Conservation (phyloP, 805 yeast genomes). For the Candida glaebosa region DNA sequence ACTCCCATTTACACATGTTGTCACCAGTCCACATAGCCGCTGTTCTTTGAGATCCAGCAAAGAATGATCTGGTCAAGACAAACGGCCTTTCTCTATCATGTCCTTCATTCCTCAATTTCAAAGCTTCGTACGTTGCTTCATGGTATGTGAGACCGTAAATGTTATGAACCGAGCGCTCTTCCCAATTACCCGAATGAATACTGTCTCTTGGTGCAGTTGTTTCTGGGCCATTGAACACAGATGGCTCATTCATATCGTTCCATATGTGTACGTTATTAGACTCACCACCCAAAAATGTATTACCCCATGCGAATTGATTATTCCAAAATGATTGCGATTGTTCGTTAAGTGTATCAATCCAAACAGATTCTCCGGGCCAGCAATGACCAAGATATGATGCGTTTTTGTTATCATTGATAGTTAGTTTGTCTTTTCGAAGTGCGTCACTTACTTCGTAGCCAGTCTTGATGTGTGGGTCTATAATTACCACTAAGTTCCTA, state of each 20-base stretch:
- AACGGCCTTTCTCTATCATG: slow-evolving; percentile 67
- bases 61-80: slow-evolving; percentile 80
- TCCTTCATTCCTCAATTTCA: slow-evolving; percentile 47
- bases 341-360: slow-evolving; percentile 86
- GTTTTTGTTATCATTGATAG: slow-evolving; percentile 46
- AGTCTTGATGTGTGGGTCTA: slow-evolving; percentile 87
- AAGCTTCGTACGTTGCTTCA: slow-evolving; percentile 71
- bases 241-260: slow-evolving; percentile 99
- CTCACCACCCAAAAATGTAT: slow-evolving; percentile 38
- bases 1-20: slow-evolving; percentile 90
- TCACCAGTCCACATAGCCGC: slow-evolving; percentile 99
- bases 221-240: slow-evolving; percentile 93
- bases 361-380: slow-evolving; percentile 96
- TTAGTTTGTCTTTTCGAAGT: slow-evolving; percentile 40
- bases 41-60: slow-evolving; percentile 86
- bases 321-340: slow-evolving; percentile 60
- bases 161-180: slow-evolving; percentile 90
- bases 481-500: slow-evolving; percentile 75
- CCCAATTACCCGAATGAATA: slow-evolving; percentile 76
- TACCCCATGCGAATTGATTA: slow-evolving; percentile 44
- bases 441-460: slow-evolving; percentile 63
- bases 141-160: slow-evolving; percentile 76
- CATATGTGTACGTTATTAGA: slow-evolving; percentile 76
- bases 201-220: slow-evolving; percentile 82
- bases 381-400: slow-evolving; percentile 76